Percentiles rank a stretch among this genome's conserved stretches.
Evolutionary conservation across 2,329 filamentous ascomycete species (phyloP).

Genomic region (Alternaria alternata): DNA sequence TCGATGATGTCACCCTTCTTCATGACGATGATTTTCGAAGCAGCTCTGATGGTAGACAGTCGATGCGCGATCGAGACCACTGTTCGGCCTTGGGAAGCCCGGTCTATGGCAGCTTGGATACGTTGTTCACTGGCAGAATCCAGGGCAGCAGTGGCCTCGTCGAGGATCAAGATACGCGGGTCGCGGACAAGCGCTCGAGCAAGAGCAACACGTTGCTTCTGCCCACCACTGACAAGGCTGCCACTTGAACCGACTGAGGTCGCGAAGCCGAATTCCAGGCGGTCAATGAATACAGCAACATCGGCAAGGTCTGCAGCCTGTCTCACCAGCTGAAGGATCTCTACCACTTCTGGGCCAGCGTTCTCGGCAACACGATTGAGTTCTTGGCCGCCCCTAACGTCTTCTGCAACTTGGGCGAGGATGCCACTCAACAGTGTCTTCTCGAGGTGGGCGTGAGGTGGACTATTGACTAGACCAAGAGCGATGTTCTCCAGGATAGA

Average conservation of each 20-base stretch:
- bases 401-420: conserved; percentile 61
- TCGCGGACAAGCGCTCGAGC: conserved; percentile 65
- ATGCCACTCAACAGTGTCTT: conserved; percentile 58
- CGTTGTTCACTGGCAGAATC: conserved; percentile 66
- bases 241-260: conserved; percentile 63
- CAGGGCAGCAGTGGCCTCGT: conserved; percentile 69
- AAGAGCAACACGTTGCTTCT: conserved; percentile 67
- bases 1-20: conserved; percentile 49
- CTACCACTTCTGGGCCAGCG: conserved; percentile 33
- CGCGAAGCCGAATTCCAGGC: conserved; percentile 59
- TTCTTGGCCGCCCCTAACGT: conserved; percentile 61
- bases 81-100: conserved; percentile 44
- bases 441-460: conserved; percentile 53
- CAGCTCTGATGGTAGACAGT: conserved; percentile 48
- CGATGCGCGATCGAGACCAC: conserved; percentile 52
- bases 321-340: conserved; percentile 62
- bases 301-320: conserved; percentile 66
- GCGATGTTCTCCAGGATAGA: conserved; percentile 65
- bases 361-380: conserved; percentile 43
- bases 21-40: conserved; percentile 52
- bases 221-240: conserved; percentile 64
- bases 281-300: conserved; percentile 64
- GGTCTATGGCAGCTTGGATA: conserved; percentile 58
- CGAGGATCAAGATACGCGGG: conserved; percentile 66
- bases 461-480: conserved; percentile 57